These are phyloP conservation scores for Aspergillus panamensis DNA, from an alignment of 495 filamentous ascomycete species.

Conservation along the genomic window DNA sequence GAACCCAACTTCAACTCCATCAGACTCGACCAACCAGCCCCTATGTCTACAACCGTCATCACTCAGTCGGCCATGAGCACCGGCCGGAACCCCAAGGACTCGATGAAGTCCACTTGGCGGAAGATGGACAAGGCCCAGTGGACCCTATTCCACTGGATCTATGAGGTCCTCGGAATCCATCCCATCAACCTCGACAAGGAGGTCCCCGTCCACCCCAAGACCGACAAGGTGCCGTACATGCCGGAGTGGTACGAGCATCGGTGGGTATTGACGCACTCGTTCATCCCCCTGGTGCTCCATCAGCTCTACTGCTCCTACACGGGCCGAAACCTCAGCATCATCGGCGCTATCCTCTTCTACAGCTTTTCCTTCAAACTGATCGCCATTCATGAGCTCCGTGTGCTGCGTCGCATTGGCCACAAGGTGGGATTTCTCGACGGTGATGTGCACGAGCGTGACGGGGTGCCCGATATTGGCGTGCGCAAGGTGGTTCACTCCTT, in stretches of 20 bases:
- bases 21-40: background rate
- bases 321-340: slow-evolving; percentile 19
- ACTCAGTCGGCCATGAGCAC: slow-evolving; percentile 16
- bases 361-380: slow-evolving; percentile 30
- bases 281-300: slow-evolving; percentile 26
- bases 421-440: slow-evolving; percentile 28
- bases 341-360: slow-evolving; percentile 29
- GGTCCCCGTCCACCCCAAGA: slow-evolving; percentile 31
- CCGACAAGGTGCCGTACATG: slow-evolving; percentile 32
- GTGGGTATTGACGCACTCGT: slow-evolving; percentile 31
- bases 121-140: slow-evolving; percentile 23
- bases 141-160: slow-evolving; percentile 29
- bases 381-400: slow-evolving; percentile 34
- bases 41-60: background rate
- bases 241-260: slow-evolving; percentile 28
- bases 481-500: slow-evolving; percentile 23
- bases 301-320: slow-evolving; percentile 29
- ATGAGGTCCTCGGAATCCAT: slow-evolving; percentile 29
- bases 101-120: slow-evolving; percentile 41
- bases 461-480: slow-evolving; percentile 27
- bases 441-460: slow-evolving; percentile 27
- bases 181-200: slow-evolving; percentile 24
- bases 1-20: background rate
- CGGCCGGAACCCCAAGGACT: slow-evolving; percentile 30
- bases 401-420: slow-evolving; percentile 27